A percentile compares a stretch with the other conserved stretches of the same genome.
phyloP scores from a whole-genome alignment of 2,329 filamentous ascomycete species.

The Colletotrichum cuscutae region DNA sequence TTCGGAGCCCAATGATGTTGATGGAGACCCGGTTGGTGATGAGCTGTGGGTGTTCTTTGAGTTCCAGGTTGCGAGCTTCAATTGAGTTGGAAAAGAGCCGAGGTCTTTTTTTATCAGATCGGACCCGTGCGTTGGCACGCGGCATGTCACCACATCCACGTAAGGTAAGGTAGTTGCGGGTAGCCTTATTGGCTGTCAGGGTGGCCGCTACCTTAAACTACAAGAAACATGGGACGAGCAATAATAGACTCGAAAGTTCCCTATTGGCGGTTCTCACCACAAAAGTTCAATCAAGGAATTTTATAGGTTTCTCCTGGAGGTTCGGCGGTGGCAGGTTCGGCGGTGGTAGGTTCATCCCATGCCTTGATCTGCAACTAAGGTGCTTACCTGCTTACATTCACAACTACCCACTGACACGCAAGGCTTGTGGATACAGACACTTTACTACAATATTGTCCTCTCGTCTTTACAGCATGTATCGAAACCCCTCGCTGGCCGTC shows the following conservation, averaged over 20 bases:
- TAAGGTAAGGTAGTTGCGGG: neutral
- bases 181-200: neutral
- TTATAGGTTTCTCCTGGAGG: neutral
- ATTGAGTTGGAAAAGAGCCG: neutral
- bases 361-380: neutral
- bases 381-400: neutral
- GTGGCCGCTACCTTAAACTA: neutral
- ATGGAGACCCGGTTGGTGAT: neutral
- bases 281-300: neutral
- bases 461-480: slow-evolving; percentile 57
- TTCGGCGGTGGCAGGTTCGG: no score
- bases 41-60: neutral
- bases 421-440: neutral
- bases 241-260: neutral
- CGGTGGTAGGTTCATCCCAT: neutral
- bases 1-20: neutral
- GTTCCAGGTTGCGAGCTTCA: neutral
- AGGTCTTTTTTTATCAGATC: neutral
- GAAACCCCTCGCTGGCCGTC: slow-evolving; percentile 46
- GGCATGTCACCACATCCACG: neutral
- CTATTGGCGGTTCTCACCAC: neutral
- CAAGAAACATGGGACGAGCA: neutral
- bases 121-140: neutral
- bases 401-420: neutral
- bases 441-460: neutral